Conservation (phyloP, 495 filamentous ascomycete species). For the Lichenothelia convexa region DNA sequence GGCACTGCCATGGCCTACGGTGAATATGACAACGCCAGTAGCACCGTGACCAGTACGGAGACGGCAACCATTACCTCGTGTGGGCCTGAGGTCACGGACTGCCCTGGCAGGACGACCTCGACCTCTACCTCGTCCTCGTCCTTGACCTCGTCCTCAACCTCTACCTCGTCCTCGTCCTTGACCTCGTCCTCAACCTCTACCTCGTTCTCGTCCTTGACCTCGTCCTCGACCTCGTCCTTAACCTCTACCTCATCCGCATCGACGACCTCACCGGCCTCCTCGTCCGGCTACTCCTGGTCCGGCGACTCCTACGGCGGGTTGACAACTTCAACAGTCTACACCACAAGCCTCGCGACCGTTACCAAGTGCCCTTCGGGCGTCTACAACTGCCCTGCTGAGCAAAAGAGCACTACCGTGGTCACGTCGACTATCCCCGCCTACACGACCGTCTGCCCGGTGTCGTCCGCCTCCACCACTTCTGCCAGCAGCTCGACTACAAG, state of each 20-base stretch:
- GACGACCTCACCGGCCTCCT: too few species aligned
- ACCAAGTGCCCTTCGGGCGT: conserved; percentile 15
- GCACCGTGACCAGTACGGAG: conserved; percentile 8
- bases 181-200: not conserved
- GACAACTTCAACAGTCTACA: not conserved
- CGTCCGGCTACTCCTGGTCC: not conserved
- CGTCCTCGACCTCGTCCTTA: not conserved
- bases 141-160: not conserved
- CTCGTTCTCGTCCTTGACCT: not conserved
- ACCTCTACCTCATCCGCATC: not conserved
- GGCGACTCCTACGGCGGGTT: not conserved
- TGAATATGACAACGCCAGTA: conserved; percentile 2
- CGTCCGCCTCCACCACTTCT: conserved; percentile 3
- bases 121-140: not conserved
- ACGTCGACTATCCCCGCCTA: conserved; percentile 20
- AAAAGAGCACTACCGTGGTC: conserved; percentile 26
- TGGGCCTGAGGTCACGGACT: conserved; percentile 8
- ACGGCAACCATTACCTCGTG: conserved; percentile 11
- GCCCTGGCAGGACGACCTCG: not conserved
- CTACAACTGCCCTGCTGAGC: conserved; percentile 15
- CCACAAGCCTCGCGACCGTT: conserved; percentile 12
- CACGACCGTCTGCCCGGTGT: conserved; percentile 41
- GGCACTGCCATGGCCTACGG: conserved; percentile 6
- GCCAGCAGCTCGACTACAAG: too few species aligned
- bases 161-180: not conserved